Percentiles rank a stretch among this genome's conserved stretches.
phyloP scores from a whole-genome alignment of 352 stramenopile species.

The Pythium biforme region DNA sequence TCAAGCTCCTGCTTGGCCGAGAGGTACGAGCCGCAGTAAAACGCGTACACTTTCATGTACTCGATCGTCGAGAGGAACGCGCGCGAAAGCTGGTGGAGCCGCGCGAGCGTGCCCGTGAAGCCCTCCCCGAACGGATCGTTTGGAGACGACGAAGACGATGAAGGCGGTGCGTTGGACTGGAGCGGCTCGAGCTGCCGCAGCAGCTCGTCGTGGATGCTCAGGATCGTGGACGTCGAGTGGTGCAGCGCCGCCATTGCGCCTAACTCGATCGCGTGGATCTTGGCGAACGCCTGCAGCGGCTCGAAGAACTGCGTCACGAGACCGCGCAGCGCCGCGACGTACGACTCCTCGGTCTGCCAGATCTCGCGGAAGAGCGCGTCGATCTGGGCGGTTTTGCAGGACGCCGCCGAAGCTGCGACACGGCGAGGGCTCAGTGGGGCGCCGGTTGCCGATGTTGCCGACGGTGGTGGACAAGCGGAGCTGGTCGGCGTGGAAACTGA shows the following conservation, averaged over 20 bases:
- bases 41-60: slow-evolving; percentile 71
- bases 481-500: neutral
- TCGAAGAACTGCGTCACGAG: slow-evolving; percentile 37
- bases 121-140: slow-evolving; percentile 21
- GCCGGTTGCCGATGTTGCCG: too few species aligned
- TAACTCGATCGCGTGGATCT: slow-evolving; percentile 26
- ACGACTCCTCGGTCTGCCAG: slow-evolving; percentile 30
- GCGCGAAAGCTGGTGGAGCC: slow-evolving; percentile 19
- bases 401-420: neutral
- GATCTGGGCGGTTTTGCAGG: slow-evolving; percentile 19
- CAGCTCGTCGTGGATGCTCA: slow-evolving; percentile 38
- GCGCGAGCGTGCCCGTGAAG: slow-evolving; percentile 24
- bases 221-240: slow-evolving; percentile 33
- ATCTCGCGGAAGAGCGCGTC: slow-evolving; percentile 37
- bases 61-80: slow-evolving; percentile 50
- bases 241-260: slow-evolving; percentile 32
- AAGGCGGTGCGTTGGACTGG: neutral
- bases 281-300: slow-evolving; percentile 30
- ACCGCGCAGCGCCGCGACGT: slow-evolving; percentile 27
- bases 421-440: neutral
- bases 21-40: slow-evolving; percentile 59
- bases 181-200: slow-evolving; percentile 25
- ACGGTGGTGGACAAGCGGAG: neutral
- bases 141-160: neutral
- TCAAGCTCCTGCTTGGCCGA: slow-evolving; percentile 51